A percentile compares a stretch with the other conserved stretches of the same genome.
Conservation (phyloP, 306 rosid species). For the Cicer pinnatifidum region DNA sequence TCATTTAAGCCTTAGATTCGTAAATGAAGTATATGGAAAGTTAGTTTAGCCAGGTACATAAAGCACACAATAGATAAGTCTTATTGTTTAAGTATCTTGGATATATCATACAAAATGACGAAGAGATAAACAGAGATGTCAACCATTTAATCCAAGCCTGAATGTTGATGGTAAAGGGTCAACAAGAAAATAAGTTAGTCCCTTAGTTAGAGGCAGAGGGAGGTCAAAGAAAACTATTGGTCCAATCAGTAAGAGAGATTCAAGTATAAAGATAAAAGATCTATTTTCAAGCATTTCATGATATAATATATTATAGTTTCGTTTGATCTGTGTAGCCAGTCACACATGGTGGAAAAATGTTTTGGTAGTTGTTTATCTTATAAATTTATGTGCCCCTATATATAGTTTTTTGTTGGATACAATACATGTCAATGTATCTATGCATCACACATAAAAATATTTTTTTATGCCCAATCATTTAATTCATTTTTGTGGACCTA, state of each 20-base stretch:
- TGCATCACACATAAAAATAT: not conserved
- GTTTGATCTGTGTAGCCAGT: not conserved
- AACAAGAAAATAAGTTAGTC: no score
- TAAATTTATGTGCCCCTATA: not conserved
- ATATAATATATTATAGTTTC: not conserved
- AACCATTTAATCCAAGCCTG: not conserved
- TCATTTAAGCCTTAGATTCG: no score
- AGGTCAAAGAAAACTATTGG: not conserved
- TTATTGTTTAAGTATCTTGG: constrained; percentile 1
- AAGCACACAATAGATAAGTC: not conserved
- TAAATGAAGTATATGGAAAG: no score
- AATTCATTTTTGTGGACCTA: not conserved
- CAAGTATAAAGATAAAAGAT: not conserved
- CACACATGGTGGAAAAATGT: not conserved
- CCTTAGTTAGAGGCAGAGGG: not conserved
- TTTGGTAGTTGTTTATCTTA: not conserved
- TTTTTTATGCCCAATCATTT: constrained; percentile 17
- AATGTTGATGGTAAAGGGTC: no score
- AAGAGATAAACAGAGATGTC: not conserved
- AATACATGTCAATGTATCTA: not conserved
- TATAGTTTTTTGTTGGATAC: constrained; percentile 4
- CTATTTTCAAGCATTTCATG: not conserved
- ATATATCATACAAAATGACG: not conserved
- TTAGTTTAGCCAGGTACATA: no score
- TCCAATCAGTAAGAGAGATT: not conserved